These are phyloP conservation scores for Taphrina communis DNA, from an alignment of 1,139 yeast species.

Conservation along the genomic window DNA sequence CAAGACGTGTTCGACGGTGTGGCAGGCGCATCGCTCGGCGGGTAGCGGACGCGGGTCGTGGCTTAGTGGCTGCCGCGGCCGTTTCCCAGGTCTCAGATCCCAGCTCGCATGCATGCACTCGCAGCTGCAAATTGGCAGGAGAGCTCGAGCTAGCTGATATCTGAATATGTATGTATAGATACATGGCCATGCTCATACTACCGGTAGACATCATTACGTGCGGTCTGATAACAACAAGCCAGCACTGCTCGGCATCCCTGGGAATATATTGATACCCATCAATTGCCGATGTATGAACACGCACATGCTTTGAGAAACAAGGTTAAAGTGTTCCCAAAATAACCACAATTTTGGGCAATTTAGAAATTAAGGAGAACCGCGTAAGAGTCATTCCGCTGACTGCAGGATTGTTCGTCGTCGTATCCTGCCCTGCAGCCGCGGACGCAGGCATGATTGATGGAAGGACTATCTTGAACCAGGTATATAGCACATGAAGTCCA, in stretches of 20 bases:
- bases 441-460: too few species aligned
- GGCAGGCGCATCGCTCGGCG: background rate
- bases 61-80: conserved; percentile 10
- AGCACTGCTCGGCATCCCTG: too few species aligned
- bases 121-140: background rate
- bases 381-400: background rate
- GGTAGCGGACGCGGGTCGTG: conserved; percentile 7
- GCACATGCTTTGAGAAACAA: background rate
- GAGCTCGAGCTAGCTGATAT: background rate
- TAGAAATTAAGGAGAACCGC: background rate
- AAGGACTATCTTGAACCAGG: too few species aligned
- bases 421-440: background rate
- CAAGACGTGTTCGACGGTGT: conserved; percentile 7
- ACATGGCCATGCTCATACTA: too few species aligned
- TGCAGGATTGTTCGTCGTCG: background rate
- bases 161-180: too few species aligned
- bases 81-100: too few species aligned
- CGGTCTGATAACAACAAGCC: too few species aligned
- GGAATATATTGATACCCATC: too few species aligned
- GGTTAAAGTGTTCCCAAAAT: conserved; percentile 5
- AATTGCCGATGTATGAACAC: background rate
- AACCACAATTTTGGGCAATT: background rate
- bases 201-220: too few species aligned
- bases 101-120: background rate
- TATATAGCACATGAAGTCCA: too few species aligned